These are phyloP conservation scores for Amaranthus cruentus DNA, from an alignment of 148 eudicot species.

Conservation along the genomic window DNA sequence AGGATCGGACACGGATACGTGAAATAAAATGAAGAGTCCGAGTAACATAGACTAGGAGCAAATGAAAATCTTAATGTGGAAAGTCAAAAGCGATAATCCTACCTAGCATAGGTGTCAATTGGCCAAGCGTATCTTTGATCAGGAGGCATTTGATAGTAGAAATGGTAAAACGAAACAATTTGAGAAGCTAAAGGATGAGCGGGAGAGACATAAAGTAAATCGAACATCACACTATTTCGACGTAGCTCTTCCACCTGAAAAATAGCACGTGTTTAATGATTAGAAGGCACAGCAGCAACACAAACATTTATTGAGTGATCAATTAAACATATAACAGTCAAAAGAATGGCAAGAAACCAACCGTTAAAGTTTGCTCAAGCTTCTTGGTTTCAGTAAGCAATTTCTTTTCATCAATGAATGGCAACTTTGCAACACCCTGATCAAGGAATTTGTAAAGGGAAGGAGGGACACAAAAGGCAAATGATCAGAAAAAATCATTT, in stretches of 20 bases:
- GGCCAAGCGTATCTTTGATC: slow-evolving; percentile 53
- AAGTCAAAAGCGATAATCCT: slow-evolving; percentile 7
- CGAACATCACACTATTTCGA: slow-evolving; percentile 74
- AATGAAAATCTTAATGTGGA: neutral
- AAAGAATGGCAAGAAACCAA: slow-evolving; percentile 23
- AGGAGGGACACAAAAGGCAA: neutral
- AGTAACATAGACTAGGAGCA: too few relatives aligned
- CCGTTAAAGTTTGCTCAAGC: slow-evolving; percentile 84
- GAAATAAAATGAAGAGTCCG: too few relatives aligned
- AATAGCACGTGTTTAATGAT: neutral
- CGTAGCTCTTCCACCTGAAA: slow-evolving; percentile 64
- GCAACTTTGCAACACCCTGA: slow-evolving; percentile 91
- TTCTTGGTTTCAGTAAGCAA: slow-evolving; percentile 82
- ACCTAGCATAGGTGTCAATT: slow-evolving; percentile 66
- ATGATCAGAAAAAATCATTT: neutral
- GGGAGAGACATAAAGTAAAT: slow-evolving; percentile 71
- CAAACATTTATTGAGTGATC: neutral
- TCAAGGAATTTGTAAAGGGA: neutral
- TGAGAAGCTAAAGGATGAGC: slow-evolving; percentile 59
- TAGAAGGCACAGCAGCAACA: neutral
- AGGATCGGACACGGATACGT: too few relatives aligned
- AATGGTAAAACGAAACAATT: slow-evolving; percentile 50
- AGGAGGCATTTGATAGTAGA: slow-evolving; percentile 39
- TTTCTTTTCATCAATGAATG: slow-evolving; percentile 86
- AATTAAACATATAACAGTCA: neutral